Evolutionary conservation across 2,329 filamentous ascomycete species (phyloP).

Genomic region (Parafenestella ontariensis): DNA sequence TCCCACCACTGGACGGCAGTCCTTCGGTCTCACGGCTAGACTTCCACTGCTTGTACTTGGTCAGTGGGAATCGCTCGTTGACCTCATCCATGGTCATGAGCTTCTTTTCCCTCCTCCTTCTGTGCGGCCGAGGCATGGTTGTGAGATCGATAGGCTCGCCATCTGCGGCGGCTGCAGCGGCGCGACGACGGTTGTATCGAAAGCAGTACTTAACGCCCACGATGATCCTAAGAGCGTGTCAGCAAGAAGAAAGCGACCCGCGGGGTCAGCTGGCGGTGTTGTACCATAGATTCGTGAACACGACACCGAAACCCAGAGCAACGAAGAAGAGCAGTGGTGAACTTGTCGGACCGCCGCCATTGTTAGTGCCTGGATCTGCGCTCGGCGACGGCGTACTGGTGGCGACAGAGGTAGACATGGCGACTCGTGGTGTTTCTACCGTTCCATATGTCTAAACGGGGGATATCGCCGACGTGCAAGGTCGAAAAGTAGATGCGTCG

Average conservation of each 20-base stretch:
- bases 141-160: slow-evolving; percentile 85
- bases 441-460: slow-evolving; percentile 14
- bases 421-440: slow-evolving; percentile 5
- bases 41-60: slow-evolving; percentile 97
- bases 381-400: slow-evolving; percentile 6
- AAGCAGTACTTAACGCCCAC: slow-evolving; percentile 99
- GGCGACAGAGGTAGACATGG: slow-evolving; percentile 12
- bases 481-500: slow-evolving; percentile 1
- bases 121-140: slow-evolving; percentile 82
- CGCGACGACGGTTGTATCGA: slow-evolving; percentile 93
- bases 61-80: slow-evolving; percentile 93
- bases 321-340: slow-evolving; percentile 91
- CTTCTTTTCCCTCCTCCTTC: slow-evolving; percentile 93
- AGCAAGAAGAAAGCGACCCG: slow-evolving; percentile 17
- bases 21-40: slow-evolving; percentile 82
- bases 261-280: slow-evolving; percentile 36
- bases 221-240: slow-evolving; percentile 77
- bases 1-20: slow-evolving; percentile 81
- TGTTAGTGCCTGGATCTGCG: slow-evolving; percentile 27
- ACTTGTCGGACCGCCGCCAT: slow-evolving; percentile 63
- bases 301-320: slow-evolving; percentile 93
- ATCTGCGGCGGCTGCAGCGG: slow-evolving; percentile 75
- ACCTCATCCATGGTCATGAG: slow-evolving; percentile 99
- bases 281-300: slow-evolving; percentile 98
- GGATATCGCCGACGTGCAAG: neutral